Percentiles rank a stretch among this genome's conserved stretches.
phyloP scores from a whole-genome alignment of 1,284 basidiomycete genomes.

The Rhodotorula sp. region DNA sequence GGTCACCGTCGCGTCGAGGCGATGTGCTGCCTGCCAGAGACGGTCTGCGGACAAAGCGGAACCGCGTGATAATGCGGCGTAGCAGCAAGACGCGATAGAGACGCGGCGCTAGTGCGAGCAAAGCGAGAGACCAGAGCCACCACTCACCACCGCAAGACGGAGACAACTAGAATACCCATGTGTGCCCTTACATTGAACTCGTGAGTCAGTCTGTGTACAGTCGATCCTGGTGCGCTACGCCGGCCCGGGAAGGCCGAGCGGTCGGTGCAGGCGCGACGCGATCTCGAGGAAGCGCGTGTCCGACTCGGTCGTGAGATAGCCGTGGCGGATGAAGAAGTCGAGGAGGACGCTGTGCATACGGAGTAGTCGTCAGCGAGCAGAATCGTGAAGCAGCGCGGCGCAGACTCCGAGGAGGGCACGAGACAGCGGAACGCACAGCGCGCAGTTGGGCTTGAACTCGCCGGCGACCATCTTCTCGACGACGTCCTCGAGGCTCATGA shows the following conservation, averaged over 20 bases:
- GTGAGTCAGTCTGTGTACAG: too few species aligned
- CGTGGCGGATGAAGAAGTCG: slow-evolving; percentile 70
- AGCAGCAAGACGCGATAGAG: too few species aligned
- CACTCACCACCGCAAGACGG: too few species aligned
- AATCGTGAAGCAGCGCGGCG: neutral
- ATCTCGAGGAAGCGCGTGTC: slow-evolving; percentile 41
- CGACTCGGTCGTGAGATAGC: slow-evolving; percentile 40
- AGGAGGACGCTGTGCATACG: slow-evolving; percentile 62
- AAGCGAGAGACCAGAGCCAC: too few species aligned
- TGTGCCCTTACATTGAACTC: too few species aligned
- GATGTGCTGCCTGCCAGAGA: too few species aligned
- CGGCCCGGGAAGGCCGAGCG: slow-evolving; percentile 31
- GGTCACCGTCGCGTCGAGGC: too few species aligned
- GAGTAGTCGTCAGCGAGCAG: neutral
- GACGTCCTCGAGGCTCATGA: slow-evolving; percentile 47
- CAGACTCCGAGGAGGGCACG: neutral
- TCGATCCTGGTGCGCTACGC: slow-evolving; percentile 2
- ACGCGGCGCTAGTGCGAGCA: too few species aligned
- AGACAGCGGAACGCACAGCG: slow-evolving; percentile 50
- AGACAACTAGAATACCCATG: too few species aligned
- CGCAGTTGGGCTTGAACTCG: slow-evolving; percentile 84
- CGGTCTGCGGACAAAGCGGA: too few species aligned
- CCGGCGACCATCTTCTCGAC: slow-evolving; percentile 60
- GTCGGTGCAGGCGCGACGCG: slow-evolving; percentile 12
- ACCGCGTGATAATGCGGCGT: too few species aligned